Percentiles rank a stretch among this genome's conserved stretches.
phyloP scores from a whole-genome alignment of 2,329 filamentous ascomycete genomes.

The Ophiocordyceps robertsii region DNA sequence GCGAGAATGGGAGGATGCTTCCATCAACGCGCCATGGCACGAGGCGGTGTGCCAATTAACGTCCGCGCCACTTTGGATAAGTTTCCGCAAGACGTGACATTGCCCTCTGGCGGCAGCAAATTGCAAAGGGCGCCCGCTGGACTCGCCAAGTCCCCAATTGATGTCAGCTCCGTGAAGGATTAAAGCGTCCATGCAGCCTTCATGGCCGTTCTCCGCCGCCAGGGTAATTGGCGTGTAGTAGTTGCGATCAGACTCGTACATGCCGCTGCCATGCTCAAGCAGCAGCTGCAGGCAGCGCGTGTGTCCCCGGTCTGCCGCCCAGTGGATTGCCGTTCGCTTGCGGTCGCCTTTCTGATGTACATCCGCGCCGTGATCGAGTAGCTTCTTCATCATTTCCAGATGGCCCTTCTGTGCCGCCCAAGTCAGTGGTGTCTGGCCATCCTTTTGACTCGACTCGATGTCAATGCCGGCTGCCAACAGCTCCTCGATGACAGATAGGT shows the following conservation, averaged over 20 bases:
- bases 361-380: conserved; percentile 3
- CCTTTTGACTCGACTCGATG: conserved; percentile 1
- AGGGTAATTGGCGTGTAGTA: not conserved
- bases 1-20: not conserved
- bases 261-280: not conserved
- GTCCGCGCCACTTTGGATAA: not conserved
- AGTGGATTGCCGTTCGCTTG: not conserved
- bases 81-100: not conserved
- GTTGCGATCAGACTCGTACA: not conserved
- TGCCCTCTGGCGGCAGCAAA: not conserved
- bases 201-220: not conserved
- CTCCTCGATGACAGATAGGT: conserved; percentile 1
- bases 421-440: not conserved
- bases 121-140: not conserved
- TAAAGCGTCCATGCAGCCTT: not conserved
- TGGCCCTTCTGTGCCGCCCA: conserved; percentile 4
- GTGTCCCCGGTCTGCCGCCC: not conserved
- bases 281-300: not conserved
- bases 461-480: conserved; percentile 4
- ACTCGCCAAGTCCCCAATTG: not conserved
- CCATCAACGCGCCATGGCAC: not conserved
- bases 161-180: not conserved
- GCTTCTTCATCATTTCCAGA: conserved; percentile 2
- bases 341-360: not conserved
- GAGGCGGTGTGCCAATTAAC: not conserved